These are phyloP conservation scores for Antarctomyces pellizariae DNA, from an alignment of 495 filamentous ascomycete genomes.

Conservation along the genomic window DNA sequence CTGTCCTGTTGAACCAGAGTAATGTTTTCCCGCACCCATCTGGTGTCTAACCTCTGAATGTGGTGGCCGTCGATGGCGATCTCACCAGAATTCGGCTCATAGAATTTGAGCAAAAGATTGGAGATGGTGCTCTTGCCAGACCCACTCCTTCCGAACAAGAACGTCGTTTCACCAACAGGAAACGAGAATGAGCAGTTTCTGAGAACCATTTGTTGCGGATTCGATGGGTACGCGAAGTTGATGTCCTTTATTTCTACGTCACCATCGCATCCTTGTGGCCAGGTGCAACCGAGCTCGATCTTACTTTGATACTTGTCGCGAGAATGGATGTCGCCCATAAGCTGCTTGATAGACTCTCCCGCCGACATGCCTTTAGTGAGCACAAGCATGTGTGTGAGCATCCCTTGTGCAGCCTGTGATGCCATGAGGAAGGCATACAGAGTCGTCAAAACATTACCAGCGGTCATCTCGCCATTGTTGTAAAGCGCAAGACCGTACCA, in stretches of 20 bases:
- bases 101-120: constrained; percentile 58
- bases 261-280: constrained; percentile 27
- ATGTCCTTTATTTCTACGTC: constrained; percentile 52
- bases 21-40: constrained; percentile 60
- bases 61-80: constrained; percentile 45
- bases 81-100: constrained; percentile 37
- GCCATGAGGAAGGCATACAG: constrained; percentile 66
- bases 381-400: constrained; percentile 51
- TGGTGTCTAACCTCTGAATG: constrained; percentile 34
- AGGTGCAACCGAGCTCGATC: constrained; percentile 5
- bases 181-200: constrained; percentile 40
- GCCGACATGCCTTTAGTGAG: constrained; percentile 66
- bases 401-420: constrained; percentile 43
- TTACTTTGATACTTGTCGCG: constrained; percentile 7
- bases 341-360: constrained; percentile 28
- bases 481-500: constrained; percentile 64
- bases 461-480: constrained; percentile 20
- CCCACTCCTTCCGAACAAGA: constrained; percentile 68
- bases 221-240: constrained; percentile 65
- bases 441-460: constrained; percentile 57
- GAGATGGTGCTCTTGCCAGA: constrained; percentile 85
- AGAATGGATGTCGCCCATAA: constrained; percentile 16
- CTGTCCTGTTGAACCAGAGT: constrained; percentile 69
- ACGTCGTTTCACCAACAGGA: constrained; percentile 46
- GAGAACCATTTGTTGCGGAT: constrained; percentile 37